phyloP scores from a whole-genome alignment of 192 early-diverging fungal genomes.

The Glomus cerebriforme region DNA sequence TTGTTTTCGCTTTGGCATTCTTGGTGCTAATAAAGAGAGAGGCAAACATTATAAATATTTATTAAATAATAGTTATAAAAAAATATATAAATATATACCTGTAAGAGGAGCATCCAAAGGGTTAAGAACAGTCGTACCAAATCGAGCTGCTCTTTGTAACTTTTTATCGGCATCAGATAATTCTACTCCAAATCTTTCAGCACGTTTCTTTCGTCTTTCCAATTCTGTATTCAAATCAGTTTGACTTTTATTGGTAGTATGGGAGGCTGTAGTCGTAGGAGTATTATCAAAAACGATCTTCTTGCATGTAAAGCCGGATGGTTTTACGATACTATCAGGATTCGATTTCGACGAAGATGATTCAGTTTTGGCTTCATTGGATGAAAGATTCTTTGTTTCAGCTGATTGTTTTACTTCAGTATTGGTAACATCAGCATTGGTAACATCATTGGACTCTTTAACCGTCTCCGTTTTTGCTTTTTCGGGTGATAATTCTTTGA shows the following conservation, averaged over 20 bases:
- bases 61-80: background rate
- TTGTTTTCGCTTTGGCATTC: background rate
- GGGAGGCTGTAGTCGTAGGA: background rate
- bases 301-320: conserved; percentile 22
- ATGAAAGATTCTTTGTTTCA: conserved; percentile 4
- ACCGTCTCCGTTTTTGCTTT: conserved; percentile 3
- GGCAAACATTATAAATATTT: background rate
- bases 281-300: conserved; percentile 23
- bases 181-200: conserved; percentile 50
- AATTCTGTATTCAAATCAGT: conserved; percentile 40
- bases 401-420: background rate
- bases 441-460: background rate
- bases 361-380: background rate
- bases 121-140: conserved; percentile 45
- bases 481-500: background rate
- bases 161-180: conserved; percentile 53
- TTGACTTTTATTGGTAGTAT: conserved; percentile 1
- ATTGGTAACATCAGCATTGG: background rate
- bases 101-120: conserved; percentile 28
- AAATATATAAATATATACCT: background rate
- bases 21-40: background rate
- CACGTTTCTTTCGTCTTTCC: conserved; percentile 50
- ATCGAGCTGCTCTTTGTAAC: conserved; percentile 55
- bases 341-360: background rate
- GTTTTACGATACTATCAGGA: conserved; percentile 7